Conservation (phyloP, 352 stramenopile species). For the Phytophthora aleatoria region DNA sequence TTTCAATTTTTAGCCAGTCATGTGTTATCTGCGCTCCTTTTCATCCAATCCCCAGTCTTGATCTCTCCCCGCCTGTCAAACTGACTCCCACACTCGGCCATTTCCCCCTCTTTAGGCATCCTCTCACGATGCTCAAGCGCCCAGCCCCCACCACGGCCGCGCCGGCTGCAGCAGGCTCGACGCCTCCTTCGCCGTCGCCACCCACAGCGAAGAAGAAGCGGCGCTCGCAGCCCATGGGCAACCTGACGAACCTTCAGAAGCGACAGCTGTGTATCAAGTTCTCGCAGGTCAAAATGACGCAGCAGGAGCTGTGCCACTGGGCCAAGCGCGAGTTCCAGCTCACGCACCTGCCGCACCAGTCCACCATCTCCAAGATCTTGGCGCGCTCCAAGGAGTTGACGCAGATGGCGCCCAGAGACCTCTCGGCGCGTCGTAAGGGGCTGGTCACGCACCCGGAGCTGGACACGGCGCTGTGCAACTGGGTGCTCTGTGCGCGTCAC, state of each 20-base stretch:
- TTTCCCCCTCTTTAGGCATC: constrained; percentile 35
- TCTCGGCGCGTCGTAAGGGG: constrained; percentile 42
- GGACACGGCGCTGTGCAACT: constrained; percentile 66
- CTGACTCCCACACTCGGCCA: constrained; percentile 32
- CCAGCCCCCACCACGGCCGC: constrained; percentile 4
- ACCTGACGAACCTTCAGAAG: constrained; percentile 70
- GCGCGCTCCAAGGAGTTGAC: constrained; percentile 49
- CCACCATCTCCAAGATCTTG: constrained; percentile 72
- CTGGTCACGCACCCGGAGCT: constrained; percentile 61
- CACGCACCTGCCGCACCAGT: constrained; percentile 57
- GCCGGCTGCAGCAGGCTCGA: background rate
- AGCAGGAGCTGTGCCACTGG: constrained; percentile 67
- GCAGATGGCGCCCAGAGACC: constrained; percentile 52
- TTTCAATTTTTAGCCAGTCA: background rate
- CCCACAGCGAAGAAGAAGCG: constrained; percentile 44
- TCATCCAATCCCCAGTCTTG: background rate
- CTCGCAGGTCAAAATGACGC: constrained; percentile 60
- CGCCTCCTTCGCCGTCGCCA: constrained; percentile 8
- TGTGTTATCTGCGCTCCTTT: background rate
- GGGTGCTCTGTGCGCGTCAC: constrained; percentile 55
- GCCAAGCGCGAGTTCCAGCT: constrained; percentile 66
- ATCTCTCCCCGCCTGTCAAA: constrained; percentile 31
- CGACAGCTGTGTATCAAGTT: constrained; percentile 65
- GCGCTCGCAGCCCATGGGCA: constrained; percentile 54
- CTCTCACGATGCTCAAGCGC: constrained; percentile 30